These are phyloP conservation scores for Phytopythium sindhum DNA, from an alignment of 352 stramenopile species.

Conservation along the genomic window DNA sequence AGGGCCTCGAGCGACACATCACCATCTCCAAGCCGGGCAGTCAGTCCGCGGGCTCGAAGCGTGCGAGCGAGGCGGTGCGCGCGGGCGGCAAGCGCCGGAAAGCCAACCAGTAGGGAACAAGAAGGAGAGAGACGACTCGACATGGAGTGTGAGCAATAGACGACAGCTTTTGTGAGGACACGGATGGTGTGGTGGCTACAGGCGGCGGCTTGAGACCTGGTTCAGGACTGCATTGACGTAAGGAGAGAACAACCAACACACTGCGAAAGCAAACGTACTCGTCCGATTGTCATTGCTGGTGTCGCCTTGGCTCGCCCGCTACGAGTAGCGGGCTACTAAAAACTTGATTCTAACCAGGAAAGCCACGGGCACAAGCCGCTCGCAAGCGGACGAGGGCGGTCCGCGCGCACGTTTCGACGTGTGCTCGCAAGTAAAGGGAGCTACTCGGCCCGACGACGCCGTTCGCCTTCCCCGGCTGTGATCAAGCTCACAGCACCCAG, in stretches of 20 bases:
- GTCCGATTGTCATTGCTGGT: not conserved
- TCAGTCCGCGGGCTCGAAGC: not conserved
- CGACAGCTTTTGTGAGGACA: not conserved
- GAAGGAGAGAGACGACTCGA: not conserved
- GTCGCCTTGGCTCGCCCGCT: not conserved
- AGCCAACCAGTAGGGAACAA: not conserved
- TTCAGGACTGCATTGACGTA: not conserved
- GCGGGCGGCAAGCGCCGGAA: not conserved
- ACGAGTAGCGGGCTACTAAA: not conserved
- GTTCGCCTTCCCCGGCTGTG: not conserved
- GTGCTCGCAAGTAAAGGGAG: not conserved
- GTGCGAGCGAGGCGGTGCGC: not conserved
- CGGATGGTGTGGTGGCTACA: not conserved
- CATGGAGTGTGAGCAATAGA: not conserved
- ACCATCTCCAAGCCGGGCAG: slow-evolving; percentile 32
- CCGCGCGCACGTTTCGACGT: not conserved
- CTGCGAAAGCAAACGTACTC: not conserved
- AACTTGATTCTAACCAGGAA: slow-evolving; percentile 4
- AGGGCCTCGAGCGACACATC: slow-evolving; percentile 77
- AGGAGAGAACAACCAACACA: not conserved
- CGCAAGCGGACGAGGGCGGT: not conserved
- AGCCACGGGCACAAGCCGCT: not conserved
- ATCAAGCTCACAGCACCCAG: not conserved
- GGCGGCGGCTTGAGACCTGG: too few species aligned
- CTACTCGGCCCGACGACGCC: not conserved